Base-by-base conservation (phyloP, 129 eudicot species). In the Chrysanthemum seticuspe region DNA sequence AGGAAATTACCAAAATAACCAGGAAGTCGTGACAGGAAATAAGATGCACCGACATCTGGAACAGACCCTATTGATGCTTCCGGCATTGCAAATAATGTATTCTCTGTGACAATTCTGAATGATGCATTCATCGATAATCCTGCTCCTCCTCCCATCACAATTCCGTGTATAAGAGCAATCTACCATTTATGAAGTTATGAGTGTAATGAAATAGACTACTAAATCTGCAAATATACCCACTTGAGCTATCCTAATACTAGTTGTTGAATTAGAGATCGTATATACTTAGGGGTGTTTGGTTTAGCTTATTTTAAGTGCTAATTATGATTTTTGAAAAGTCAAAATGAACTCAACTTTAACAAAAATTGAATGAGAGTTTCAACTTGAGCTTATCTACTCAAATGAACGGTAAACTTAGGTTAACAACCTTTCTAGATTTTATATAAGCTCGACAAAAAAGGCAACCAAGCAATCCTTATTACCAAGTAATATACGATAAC, bases 131-230 rank as follows among this genome's bases (percentile, higher is more conserved):
- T 85, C 3, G 87, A 79, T 21, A 82, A 53, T 16, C 90, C 87
- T 15, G 87, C 90, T 2, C 90, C 90, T 68, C 85, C 90, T 14
- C 90, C 90, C 90, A 85, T 85, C 14, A 85, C 85, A 13, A 77
- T 73, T 19, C 90, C 90, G 60, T 82, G 27, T 6, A 85, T 11
- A 29, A 85, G 34, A 10, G 78, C 72, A 48, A 85, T 77, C 81
- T 77, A 40, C 11, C 1, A 18, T 15, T 19, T 53, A 18, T 15
- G 13, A 50, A 14, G 13, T 27, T 62, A 29, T 2, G 8, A 40
- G 12, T 23, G 15, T 3, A 18, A 16, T 13, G 5, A 23, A 31
- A n/a, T 14, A 1, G 34, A 36, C 58, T 12, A 53, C 58, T 15
- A 53, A 13, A 5, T 6, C 58, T 53, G 58, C 58, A 0, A 13